These are phyloP conservation scores for Fusarium sp. DNA, from an alignment of 2,329 filamentous ascomycete genomes.

Conservation along the genomic window DNA sequence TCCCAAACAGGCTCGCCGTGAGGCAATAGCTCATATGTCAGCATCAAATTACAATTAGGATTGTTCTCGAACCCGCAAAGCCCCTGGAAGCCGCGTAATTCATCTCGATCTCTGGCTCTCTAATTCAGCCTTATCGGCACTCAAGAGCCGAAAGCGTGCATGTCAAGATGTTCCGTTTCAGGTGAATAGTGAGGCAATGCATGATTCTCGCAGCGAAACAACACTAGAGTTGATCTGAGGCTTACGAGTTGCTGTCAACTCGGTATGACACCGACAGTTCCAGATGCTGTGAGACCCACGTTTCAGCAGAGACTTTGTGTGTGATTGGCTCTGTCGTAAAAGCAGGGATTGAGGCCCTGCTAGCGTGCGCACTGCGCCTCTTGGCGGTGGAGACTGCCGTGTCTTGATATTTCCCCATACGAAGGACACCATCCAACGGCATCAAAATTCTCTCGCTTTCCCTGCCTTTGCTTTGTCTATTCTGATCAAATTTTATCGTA, in stretches of 20 bases:
- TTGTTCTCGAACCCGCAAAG: background rate
- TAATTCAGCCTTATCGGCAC: background rate
- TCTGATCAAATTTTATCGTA: background rate
- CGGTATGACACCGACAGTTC: background rate
- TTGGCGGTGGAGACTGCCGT: background rate
- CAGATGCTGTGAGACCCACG: background rate
- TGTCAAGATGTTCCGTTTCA: background rate
- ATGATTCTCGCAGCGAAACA: background rate
- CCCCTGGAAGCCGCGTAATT: background rate
- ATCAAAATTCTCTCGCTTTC: slow-evolving; percentile 4
- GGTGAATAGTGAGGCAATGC: background rate
- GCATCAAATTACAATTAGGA: background rate
- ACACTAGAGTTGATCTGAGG: background rate
- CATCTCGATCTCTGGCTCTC: background rate
- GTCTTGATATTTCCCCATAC: slow-evolving; percentile 3
- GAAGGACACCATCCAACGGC: slow-evolving; percentile 1
- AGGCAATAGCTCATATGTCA: background rate
- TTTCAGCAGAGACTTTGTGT: rapidly evolving
- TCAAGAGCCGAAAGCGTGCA: background rate
- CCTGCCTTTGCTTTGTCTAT: background rate
- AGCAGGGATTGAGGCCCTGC: background rate
- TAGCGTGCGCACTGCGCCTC: slow-evolving; percentile 11
- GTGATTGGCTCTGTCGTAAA: slow-evolving; percentile 17
- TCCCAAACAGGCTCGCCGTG: background rate
- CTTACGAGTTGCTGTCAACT: background rate